These are phyloP conservation scores for Talaromyces sp. DNA, from an alignment of 2,329 filamentous ascomycete genomes.

Conservation along the genomic window DNA sequence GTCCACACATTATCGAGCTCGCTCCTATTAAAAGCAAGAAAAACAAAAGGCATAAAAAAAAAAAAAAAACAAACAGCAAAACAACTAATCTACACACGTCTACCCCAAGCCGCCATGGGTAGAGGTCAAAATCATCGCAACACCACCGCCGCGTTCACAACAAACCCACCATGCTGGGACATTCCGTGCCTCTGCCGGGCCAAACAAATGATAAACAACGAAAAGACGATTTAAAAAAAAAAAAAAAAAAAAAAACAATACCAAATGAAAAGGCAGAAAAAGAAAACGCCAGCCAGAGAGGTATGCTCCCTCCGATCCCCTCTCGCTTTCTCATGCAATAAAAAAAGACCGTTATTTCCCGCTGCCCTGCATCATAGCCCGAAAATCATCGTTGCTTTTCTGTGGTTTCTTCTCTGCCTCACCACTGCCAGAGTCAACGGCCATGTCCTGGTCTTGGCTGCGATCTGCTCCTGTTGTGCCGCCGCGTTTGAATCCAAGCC, in stretches of 20 bases:
- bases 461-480: slow-evolving; percentile 13
- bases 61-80: background rate
- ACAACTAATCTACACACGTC: background rate
- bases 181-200: background rate
- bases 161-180: background rate
- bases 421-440: slow-evolving; percentile 13
- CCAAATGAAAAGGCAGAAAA: background rate
- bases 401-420: slow-evolving; percentile 15
- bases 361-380: slow-evolving; percentile 46
- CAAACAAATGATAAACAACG: background rate
- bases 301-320: background rate
- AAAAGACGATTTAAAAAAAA: background rate
- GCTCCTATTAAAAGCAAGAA: background rate
- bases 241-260: background rate
- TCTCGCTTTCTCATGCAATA: background rate
- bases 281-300: background rate
- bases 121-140: background rate
- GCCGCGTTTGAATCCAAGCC: slow-evolving; percentile 45
- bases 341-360: slow-evolving; percentile 17
- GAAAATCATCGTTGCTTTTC: slow-evolving; percentile 57
- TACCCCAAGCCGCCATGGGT: background rate
- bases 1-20: background rate
- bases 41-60: background rate
- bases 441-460: background rate
- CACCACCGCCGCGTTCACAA: background rate